phyloP scores from a whole-genome alignment of 768 basidiomycete genomes.

The Epithele typhae region DNA sequence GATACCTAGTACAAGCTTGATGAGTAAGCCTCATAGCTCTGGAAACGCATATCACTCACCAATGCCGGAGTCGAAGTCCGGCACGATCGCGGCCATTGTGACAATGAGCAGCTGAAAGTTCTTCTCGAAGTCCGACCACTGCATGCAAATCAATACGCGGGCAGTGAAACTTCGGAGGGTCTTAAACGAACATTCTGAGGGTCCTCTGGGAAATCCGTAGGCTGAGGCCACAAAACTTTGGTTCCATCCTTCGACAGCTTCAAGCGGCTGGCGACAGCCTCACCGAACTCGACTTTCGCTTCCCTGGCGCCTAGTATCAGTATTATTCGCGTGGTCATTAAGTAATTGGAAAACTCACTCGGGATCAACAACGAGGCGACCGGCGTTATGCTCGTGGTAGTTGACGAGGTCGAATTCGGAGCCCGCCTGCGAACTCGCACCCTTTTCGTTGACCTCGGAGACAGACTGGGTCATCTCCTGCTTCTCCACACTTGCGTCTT shows the following conservation, averaged over 20 bases:
- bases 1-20: constrained; percentile 38
- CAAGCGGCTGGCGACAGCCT: constrained; percentile 45
- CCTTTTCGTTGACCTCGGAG: constrained; percentile 6
- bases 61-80: constrained; percentile 64
- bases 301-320: constrained; percentile 35
- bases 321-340: neutral
- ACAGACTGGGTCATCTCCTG: constrained; percentile 3
- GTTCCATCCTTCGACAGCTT: constrained; percentile 56
- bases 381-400: constrained; percentile 53
- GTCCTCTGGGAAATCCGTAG: constrained; percentile 56
- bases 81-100: constrained; percentile 60
- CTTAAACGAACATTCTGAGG: constrained; percentile 48
- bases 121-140: constrained; percentile 54
- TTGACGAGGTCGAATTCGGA: constrained; percentile 29
- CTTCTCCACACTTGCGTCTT: constrained; percentile 4
- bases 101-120: constrained; percentile 53
- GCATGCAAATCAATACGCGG: no score
- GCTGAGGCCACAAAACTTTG: constrained; percentile 68
- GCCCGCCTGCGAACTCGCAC: neutral
- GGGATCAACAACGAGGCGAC: constrained; percentile 59
- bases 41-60: constrained; percentile 32
- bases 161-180: no score
- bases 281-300: constrained; percentile 59
- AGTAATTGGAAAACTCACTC: constrained; percentile 9
- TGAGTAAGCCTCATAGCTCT: no score